These are phyloP conservation scores for Trypanosoma conorhini DNA, from an alignment of 208 protist genomes.

Conservation along the genomic window DNA sequence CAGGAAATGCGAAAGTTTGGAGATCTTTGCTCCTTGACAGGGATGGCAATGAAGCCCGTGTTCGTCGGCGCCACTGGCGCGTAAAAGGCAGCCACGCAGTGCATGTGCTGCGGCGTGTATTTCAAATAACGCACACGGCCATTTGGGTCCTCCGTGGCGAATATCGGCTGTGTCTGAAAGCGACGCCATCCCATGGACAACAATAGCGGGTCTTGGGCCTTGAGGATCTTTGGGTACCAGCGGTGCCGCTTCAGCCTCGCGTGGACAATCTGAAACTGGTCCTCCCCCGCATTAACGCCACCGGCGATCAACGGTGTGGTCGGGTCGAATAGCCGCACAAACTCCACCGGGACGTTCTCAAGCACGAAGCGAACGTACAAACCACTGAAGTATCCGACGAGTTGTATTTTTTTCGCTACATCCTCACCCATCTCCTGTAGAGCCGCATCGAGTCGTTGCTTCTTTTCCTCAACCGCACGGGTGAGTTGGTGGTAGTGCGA, in stretches of 20 bases:
- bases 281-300: constrained; percentile 95
- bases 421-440: constrained; percentile 84
- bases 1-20: constrained; percentile 94
- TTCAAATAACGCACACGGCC: constrained; percentile 98
- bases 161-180: constrained; percentile 97
- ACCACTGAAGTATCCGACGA: constrained; percentile 94
- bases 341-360: constrained; percentile 95
- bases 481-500: constrained; percentile 80
- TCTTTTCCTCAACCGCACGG: constrained; percentile 83
- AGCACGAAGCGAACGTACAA: constrained; percentile 97
- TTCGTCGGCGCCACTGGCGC: constrained; percentile 96
- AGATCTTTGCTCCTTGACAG: constrained; percentile 54
- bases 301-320: constrained; percentile 92
- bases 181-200: constrained; percentile 99
- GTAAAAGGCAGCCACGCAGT: constrained; percentile 98
- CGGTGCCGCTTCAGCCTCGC: constrained; percentile 98
- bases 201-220: constrained; percentile 98
- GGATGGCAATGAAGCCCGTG: constrained; percentile 96
- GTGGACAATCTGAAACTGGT: constrained; percentile 94
- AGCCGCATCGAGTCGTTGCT: constrained; percentile 74
- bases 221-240: constrained; percentile 98
- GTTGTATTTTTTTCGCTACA: constrained; percentile 80
- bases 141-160: constrained; percentile 96
- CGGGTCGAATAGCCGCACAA: constrained; percentile 93
- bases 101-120: constrained; percentile 99